Evolutionary conservation across 768 basidiomycete genomes (phyloP).

Genomic region (Strobilomyces confusus): DNA sequence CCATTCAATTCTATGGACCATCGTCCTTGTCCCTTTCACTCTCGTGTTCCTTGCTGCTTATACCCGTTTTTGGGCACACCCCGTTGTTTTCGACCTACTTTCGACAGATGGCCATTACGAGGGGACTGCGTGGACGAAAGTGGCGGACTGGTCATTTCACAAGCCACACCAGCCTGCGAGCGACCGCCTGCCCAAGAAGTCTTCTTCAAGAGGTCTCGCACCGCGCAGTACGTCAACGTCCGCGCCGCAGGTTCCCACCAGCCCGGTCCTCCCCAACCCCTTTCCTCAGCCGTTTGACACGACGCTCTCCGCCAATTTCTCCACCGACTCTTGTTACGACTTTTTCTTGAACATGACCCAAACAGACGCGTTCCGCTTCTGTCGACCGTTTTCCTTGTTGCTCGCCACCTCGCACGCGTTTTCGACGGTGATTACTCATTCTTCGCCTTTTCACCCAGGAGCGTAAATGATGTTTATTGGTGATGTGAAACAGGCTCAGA

Average conservation of each 20-base stretch:
- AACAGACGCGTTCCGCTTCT: slow-evolving; percentile 56
- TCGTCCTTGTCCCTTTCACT: slow-evolving; percentile 52
- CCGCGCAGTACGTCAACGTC: slow-evolving; percentile 11
- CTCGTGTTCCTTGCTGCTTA: slow-evolving; percentile 53
- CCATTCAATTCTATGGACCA: slow-evolving; percentile 42
- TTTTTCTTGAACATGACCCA: slow-evolving; percentile 79
- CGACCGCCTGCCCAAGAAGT: slow-evolving; percentile 9
- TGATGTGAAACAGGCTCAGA: slow-evolving; percentile 51
- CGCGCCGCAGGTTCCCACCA: slow-evolving; percentile 25
- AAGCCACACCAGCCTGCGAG: slow-evolving; percentile 34
- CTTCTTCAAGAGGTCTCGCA: neutral
- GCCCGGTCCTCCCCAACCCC: slow-evolving; percentile 60
- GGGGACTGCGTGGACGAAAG: slow-evolving; percentile 30
- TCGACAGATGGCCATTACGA: slow-evolving; percentile 24
- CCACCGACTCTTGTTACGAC: slow-evolving; percentile 55
- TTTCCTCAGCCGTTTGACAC: slow-evolving; percentile 76
- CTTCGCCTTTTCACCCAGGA: neutral
- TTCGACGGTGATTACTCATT: slow-evolving; percentile 41
- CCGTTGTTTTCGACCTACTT: slow-evolving; percentile 42
- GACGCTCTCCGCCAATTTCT: slow-evolving; percentile 60
- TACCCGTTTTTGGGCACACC: slow-evolving; percentile 49
- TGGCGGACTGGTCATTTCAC: slow-evolving; percentile 39
- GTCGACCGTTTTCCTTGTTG: slow-evolving; percentile 72
- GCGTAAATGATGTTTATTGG: neutral
- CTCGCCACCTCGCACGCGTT: slow-evolving; percentile 52